phyloP scores from a whole-genome alignment of 2,329 filamentous ascomycete genomes.

The Fusarium sulawesiense region DNA sequence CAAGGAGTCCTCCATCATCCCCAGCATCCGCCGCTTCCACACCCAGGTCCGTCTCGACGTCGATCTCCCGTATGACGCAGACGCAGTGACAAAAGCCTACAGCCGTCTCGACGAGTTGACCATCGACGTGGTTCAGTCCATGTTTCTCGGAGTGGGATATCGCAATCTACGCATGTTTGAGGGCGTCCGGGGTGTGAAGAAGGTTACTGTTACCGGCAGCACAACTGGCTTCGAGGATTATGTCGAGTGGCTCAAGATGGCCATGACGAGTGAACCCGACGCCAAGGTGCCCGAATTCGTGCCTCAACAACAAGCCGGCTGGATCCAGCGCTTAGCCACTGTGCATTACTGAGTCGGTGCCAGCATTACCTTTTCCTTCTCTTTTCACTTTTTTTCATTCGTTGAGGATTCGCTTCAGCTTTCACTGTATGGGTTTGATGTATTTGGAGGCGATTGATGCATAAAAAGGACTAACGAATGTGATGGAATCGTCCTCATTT shows the following conservation, averaged over 20 bases:
- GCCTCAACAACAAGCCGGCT: slow-evolving; percentile 34
- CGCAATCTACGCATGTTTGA: slow-evolving; percentile 56
- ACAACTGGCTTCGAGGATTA: slow-evolving; percentile 57
- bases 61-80: slow-evolving; percentile 50
- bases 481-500: slow-evolving; percentile 12
- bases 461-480: slow-evolving; percentile 30
- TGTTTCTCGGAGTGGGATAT: slow-evolving; percentile 54
- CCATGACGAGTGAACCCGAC: slow-evolving; percentile 51
- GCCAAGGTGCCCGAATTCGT: slow-evolving; percentile 37
- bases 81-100: slow-evolving; percentile 50
- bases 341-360: slow-evolving; percentile 35
- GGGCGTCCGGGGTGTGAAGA: slow-evolving; percentile 55
- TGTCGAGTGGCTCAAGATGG: slow-evolving; percentile 53
- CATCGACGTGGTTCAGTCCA: slow-evolving; percentile 54
- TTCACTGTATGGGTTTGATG: background rate
- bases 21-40: slow-evolving; percentile 54
- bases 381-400: background rate
- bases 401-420: background rate
- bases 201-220: slow-evolving; percentile 53
- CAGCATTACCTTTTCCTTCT: background rate
- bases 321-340: slow-evolving; percentile 41
- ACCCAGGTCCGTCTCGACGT: slow-evolving; percentile 57
- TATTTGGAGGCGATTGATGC: slow-evolving; percentile 1
- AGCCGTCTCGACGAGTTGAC: slow-evolving; percentile 54
- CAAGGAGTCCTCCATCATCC: slow-evolving; percentile 44